These are phyloP conservation scores for Tolypocladium inflatum DNA, from an alignment of 2,329 filamentous ascomycete species.

Conservation along the genomic window DNA sequence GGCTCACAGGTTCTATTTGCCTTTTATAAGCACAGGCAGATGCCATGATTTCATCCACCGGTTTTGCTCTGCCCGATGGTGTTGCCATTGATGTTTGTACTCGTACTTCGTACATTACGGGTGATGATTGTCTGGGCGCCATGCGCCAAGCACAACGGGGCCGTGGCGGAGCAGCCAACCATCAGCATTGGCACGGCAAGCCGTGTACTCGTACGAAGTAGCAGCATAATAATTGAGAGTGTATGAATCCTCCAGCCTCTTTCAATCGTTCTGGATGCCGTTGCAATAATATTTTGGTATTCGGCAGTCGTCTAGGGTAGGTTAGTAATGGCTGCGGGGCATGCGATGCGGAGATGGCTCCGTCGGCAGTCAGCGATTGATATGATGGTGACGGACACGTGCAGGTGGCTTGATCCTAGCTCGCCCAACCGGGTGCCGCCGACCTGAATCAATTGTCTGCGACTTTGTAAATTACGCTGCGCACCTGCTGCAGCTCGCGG, in stretches of 20 bases:
- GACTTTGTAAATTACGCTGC: background rate
- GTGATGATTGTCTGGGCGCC: background rate
- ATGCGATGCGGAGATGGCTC: background rate
- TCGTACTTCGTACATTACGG: too few species aligned
- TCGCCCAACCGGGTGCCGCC: background rate
- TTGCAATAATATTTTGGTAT: background rate
- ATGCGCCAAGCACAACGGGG: background rate
- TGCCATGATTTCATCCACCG: background rate
- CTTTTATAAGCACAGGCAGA: background rate
- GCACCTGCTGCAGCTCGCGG: too few species aligned
- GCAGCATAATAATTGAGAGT: too few species aligned
- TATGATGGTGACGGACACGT: too few species aligned
- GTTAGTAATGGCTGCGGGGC: background rate
- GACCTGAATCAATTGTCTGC: background rate
- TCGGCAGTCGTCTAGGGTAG: background rate
- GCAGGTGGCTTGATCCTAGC: background rate
- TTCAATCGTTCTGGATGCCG: background rate
- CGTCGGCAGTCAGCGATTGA: background rate
- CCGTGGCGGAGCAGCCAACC: background rate
- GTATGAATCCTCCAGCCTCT: background rate
- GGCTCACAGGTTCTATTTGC: background rate
- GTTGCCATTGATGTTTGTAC: too few species aligned
- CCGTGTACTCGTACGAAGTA: too few species aligned
- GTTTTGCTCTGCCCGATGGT: background rate
- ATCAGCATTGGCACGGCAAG: background rate